A percentile compares a stretch with the other conserved stretches of the same genome.
Evolutionary conservation across 2,329 filamentous ascomycete species (phyloP).

Genomic region (Fusarium robinianum): DNA sequence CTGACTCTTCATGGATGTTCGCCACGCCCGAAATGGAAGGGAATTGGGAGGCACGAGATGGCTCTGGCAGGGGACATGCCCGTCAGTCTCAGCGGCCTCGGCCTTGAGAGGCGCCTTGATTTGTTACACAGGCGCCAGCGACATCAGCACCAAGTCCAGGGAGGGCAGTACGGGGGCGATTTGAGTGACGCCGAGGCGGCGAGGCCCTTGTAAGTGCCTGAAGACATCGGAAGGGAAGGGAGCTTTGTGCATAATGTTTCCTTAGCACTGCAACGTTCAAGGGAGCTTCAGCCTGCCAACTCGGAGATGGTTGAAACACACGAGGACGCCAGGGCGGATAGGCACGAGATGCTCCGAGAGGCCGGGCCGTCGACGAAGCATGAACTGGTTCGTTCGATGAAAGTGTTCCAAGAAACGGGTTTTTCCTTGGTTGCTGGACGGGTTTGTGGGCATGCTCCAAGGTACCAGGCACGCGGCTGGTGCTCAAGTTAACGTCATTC

Average conservation of each 20-base stretch:
- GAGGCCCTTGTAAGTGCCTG: constrained; percentile 17
- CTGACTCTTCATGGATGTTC: neutral
- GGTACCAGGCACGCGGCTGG: constrained; percentile 10
- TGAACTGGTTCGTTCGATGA: constrained; percentile 27
- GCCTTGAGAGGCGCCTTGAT: constrained; percentile 15
- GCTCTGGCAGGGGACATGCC: constrained; percentile 22
- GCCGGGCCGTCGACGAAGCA: constrained; percentile 22
- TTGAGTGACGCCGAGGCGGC: constrained; percentile 28
- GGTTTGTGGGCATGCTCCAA: constrained; percentile 16
- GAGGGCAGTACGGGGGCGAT: constrained; percentile 17
- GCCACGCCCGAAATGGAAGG: constrained; percentile 20
- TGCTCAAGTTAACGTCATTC: constrained; percentile 33
- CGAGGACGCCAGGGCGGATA: constrained; percentile 18
- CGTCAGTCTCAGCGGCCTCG: constrained; percentile 13
- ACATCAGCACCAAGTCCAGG: constrained; percentile 18
- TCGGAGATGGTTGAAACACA: constrained; percentile 31
- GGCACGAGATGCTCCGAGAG: constrained; percentile 16
- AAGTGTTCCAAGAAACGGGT: constrained; percentile 32
- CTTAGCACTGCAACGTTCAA: constrained; percentile 24
- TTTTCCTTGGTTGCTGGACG: constrained; percentile 1
- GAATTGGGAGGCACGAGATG: constrained; percentile 7
- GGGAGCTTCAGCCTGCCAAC: too few species aligned
- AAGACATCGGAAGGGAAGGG: constrained; percentile 24
- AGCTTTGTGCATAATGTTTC: constrained; percentile 18
- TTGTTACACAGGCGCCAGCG: constrained; percentile 19